A percentile compares a stretch with the other conserved stretches of the same genome.
Conservation (phyloP, 2,329 filamentous ascomycete species). For the Pseudocercospora fuligena region DNA sequence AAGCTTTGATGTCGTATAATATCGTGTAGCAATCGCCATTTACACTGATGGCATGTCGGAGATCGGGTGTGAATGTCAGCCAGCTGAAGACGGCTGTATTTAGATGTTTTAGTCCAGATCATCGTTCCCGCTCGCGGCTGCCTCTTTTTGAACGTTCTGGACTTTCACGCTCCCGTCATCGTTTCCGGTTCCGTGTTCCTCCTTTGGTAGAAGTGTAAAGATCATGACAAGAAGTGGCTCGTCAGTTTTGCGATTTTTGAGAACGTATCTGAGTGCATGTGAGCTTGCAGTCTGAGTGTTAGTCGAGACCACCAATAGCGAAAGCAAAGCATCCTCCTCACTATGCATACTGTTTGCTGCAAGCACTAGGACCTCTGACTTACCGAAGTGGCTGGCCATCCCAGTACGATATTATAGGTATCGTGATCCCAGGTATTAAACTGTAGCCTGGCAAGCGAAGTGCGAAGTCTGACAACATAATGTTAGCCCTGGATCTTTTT, state of each 20-base stretch:
- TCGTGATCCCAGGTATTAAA: constrained; percentile 64
- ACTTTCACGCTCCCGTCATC: constrained; percentile 19
- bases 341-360: constrained; percentile 5
- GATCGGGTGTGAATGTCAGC: background rate
- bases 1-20: background rate
- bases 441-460: constrained; percentile 67
- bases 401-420: constrained; percentile 78
- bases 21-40: too few species aligned
- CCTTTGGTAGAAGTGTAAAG: constrained; percentile 75
- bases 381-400: constrained; percentile 78
- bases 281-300: constrained; percentile 59
- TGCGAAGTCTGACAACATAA: constrained; percentile 61
- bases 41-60: background rate
- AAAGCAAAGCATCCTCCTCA: constrained; percentile 31
- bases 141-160: constrained; percentile 8
- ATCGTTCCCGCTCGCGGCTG: constrained; percentile 20
- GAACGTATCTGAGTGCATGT: constrained; percentile 86
- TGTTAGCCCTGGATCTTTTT: constrained; percentile 5
- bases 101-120: constrained; percentile 28
- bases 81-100: background rate
- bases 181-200: constrained; percentile 40
- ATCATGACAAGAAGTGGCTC: constrained; percentile 80
- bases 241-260: constrained; percentile 77
- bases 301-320: constrained; percentile 38
- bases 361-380: constrained; percentile 45